Evolutionary conservation across 164 flowering plant genomes (phyloP).

Genomic region (Nymphaea colorata): DNA sequence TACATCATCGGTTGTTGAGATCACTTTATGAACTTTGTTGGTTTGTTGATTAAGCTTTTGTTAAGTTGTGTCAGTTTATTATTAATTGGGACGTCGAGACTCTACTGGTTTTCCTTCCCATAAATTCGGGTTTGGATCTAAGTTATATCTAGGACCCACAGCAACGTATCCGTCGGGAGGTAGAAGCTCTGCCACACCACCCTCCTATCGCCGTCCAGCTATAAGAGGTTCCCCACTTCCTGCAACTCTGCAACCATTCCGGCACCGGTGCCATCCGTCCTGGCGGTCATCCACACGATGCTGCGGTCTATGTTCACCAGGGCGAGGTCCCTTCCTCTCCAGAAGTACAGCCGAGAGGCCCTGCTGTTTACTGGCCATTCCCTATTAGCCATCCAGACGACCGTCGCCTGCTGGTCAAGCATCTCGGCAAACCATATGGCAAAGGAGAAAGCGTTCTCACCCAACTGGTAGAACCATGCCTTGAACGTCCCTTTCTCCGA

Average conservation of each 20-base stretch:
- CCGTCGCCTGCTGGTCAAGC: slow-evolving; percentile 3
- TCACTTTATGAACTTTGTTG: too few species aligned
- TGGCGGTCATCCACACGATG: slow-evolving; percentile 68
- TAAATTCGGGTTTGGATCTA: too few species aligned
- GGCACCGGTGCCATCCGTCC: slow-evolving; percentile 29
- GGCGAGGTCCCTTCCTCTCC: slow-evolving; percentile 4
- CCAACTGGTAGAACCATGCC: slow-evolving; percentile 11
- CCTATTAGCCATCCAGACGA: slow-evolving; percentile 13
- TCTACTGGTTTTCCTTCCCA: too few species aligned
- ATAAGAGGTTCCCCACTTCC: slow-evolving; percentile 75
- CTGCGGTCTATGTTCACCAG: slow-evolving; percentile 10
- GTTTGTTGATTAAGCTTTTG: too few species aligned
- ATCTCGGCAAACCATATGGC: slow-evolving; percentile 15
- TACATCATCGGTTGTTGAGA: too few species aligned
- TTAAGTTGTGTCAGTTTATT: too few species aligned
- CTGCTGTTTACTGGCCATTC: slow-evolving; percentile 9
- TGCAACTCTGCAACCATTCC: slow-evolving; percentile 11
- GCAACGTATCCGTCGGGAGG: slow-evolving; percentile 81
- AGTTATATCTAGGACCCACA: too few species aligned
- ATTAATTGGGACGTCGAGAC: too few species aligned
- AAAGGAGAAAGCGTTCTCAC: slow-evolving; percentile 12
- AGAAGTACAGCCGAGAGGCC: slow-evolving; percentile 6
- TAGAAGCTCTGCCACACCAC: slow-evolving; percentile 64
- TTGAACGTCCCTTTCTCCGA: slow-evolving; percentile 12
- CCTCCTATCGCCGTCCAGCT: slow-evolving; percentile 16